Conservation (phyloP, 2,329 filamentous ascomycete species). For the Aspergillus proliferans region DNA sequence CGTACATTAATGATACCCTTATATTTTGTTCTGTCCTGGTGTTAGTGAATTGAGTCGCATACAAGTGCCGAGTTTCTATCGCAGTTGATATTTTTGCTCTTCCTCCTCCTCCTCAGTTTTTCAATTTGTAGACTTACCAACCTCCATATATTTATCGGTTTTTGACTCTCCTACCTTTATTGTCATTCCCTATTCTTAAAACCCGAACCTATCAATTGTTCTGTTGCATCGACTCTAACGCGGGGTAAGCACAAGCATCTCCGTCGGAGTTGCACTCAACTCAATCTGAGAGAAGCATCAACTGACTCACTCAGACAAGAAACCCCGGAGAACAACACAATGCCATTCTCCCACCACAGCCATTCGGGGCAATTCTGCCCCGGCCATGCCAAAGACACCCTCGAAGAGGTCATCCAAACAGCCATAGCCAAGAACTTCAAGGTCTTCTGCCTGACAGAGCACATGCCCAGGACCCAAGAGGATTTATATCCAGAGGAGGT, state of each 20-base stretch:
- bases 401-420: constrained; percentile 75
- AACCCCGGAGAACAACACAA: constrained; percentile 32
- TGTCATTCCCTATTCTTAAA: neutral
- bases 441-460: constrained; percentile 83
- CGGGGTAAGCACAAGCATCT: neutral
- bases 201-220: neutral
- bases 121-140: too few species aligned
- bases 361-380: constrained; percentile 97
- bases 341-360: constrained; percentile 97
- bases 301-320: neutral
- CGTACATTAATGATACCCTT: too few species aligned
- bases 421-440: constrained; percentile 74
- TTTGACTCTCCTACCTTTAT: neutral
- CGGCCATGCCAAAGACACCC: constrained; percentile 73
- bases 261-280: neutral
- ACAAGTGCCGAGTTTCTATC: too few species aligned
- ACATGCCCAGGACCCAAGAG: constrained; percentile 74
- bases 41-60: too few species aligned
- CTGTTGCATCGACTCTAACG: neutral
- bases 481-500: constrained; percentile 92
- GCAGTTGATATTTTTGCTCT: too few species aligned
- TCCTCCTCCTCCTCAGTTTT: too few species aligned
- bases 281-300: neutral
- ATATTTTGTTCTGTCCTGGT: too few species aligned
- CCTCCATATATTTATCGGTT: too few species aligned